Base-by-base conservation (phyloP, 805 yeast species). In the Saccharomycopsis fodiens region DNA sequence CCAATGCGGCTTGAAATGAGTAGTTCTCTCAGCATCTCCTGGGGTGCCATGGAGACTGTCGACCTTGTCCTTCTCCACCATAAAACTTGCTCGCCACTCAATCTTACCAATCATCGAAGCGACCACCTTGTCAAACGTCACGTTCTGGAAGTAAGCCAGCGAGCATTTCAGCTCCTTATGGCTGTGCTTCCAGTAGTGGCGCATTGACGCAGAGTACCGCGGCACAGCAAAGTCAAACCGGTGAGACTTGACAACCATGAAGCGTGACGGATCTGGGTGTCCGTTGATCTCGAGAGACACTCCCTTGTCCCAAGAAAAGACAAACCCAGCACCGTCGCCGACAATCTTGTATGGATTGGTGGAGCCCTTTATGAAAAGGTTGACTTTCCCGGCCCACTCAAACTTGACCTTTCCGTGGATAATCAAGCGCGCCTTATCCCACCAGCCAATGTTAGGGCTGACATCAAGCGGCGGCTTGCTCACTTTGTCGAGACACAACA, bases 11-110 rank as follows among this genome's bases (percentile, higher is more conserved):
- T 67, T 65, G 53, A 74, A 76, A 1, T 70, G 61, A 12, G 63
- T 52, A 0, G 70, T 66, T 36, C 91, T 68, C 42, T 67, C 68
- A 43, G 67, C 53, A 16, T 56, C 57, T 40, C 71, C 63, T 21
- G 66, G 60, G 29, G 10, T 6, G 6, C 29, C 29, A 25, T 25
- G 29, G 6, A 25, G 8, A 56, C 57, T 39, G 23, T 30, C 19
- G 29, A 20, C 35, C 4, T 4, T 7, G 48, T 83, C 64, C 4
- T 41, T 35, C 59, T 87, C 95, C 63, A 86, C 85, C 17, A 74
- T 52, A 54, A 85, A 64, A 0, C 96, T 96, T 40, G 82, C 63
- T 30, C 70, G 74, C 96, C 96, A 88, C n/a, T 65, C 59, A 4
- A 88, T 93, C 34, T 68, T 65, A 23, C 88, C 88, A 8, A 70